These are phyloP conservation scores for Maudiozyma humilis DNA, from an alignment of 1,139 yeast genomes.

Conservation along the genomic window DNA sequence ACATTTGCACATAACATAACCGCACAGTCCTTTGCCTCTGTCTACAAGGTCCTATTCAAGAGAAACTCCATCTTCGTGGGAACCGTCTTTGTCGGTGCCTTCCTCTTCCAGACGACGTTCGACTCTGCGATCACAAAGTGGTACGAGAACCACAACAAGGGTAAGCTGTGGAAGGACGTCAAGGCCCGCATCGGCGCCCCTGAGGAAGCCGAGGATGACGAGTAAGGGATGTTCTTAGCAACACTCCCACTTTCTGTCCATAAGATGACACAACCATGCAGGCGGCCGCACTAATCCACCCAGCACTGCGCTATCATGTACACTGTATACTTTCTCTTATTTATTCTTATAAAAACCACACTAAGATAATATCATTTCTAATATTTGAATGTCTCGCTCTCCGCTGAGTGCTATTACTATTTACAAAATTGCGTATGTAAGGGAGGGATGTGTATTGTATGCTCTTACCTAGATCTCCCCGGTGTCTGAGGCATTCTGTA, in stretches of 20 bases:
- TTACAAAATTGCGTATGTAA: background rate
- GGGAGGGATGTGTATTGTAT: no score
- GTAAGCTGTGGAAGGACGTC: conserved; percentile 96
- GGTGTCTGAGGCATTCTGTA: conserved; percentile 43
- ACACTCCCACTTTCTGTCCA: background rate
- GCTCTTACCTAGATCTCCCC: conserved; percentile 22
- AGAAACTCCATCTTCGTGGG: conserved; percentile 91
- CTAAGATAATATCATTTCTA: no score
- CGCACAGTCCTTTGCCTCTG: conserved; percentile 39
- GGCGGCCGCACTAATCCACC: no score
- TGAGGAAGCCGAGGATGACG: conserved; percentile 50
- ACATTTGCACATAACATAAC: background rate
- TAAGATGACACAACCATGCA: background rate
- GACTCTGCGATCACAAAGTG: conserved; percentile 69
- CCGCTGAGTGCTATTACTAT: no score
- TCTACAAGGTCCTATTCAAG: conserved; percentile 71
- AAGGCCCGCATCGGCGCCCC: conserved; percentile 57
- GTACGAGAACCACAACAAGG: conserved; percentile 85
- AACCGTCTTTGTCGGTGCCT: conserved; percentile 76
- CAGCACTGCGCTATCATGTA: no score
- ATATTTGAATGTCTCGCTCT: no score
- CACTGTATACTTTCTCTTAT: conserved; percentile 1
- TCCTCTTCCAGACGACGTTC: conserved; percentile 81
- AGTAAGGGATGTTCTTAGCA: background rate
- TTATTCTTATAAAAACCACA: conserved; percentile 2